These are phyloP conservation scores for Phyllosticta citriasiana DNA, from an alignment of 2,329 filamentous ascomycete species.

Conservation along the genomic window DNA sequence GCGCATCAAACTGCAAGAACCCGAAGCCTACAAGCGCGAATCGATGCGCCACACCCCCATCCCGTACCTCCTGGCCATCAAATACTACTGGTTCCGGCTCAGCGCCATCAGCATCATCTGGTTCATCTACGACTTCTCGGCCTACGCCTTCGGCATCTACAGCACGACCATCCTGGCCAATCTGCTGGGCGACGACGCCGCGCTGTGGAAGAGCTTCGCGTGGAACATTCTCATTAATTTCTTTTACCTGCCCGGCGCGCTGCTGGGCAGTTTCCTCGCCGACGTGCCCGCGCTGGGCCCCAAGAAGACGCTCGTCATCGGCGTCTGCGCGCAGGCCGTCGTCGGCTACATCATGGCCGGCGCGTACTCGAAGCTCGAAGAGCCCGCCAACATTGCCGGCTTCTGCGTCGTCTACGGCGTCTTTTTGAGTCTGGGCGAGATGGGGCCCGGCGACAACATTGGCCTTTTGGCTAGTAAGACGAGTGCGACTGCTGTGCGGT, in stretches of 20 bases:
- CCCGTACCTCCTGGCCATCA: constrained; percentile 34
- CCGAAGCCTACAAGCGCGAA: constrained; percentile 43
- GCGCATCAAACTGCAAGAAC: constrained; percentile 43
- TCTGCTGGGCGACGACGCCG: constrained; percentile 48
- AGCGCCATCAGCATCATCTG: constrained; percentile 46
- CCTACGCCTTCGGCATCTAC: constrained; percentile 81
- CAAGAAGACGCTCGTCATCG: constrained; percentile 59
- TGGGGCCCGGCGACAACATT: constrained; percentile 87
- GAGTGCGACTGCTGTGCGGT: constrained; percentile 69
- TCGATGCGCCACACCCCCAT: constrained; percentile 37
- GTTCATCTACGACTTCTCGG: constrained; percentile 58
- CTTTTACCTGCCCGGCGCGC: constrained; percentile 78
- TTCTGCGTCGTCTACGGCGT: constrained; percentile 74
- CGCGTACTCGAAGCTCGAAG: constrained; percentile 60
- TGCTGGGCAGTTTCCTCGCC: constrained; percentile 64
- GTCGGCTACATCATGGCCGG: constrained; percentile 87
- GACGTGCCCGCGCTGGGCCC: constrained; percentile 63
- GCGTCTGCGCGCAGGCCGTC: constrained; percentile 61
- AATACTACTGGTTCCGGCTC: constrained; percentile 46
- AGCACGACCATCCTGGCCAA: constrained; percentile 62
- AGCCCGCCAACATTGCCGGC: constrained; percentile 55
- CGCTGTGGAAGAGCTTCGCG: constrained; percentile 69
- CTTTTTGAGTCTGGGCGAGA: constrained; percentile 66
- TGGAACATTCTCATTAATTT: constrained; percentile 84
- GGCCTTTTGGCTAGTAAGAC: constrained; percentile 80